These are phyloP conservation scores for Diospyros kaki DNA, from an alignment of 148 eudicot genomes.

Conservation along the genomic window DNA sequence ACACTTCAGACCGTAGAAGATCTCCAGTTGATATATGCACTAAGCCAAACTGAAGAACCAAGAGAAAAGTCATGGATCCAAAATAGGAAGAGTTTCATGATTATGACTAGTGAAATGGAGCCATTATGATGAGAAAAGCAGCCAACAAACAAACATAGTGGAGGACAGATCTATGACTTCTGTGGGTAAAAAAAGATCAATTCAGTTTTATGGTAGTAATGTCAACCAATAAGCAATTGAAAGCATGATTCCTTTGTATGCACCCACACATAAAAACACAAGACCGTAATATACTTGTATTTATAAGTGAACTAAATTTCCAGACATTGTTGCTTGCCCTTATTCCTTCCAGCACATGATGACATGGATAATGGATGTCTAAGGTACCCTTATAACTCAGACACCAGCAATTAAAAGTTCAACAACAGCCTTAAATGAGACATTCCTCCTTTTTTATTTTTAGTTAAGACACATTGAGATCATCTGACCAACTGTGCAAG, in stretches of 20 bases:
- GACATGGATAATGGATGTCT: background rate
- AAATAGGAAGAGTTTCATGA: constrained; percentile 1
- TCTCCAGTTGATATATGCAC: constrained; percentile 98
- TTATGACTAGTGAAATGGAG: background rate
- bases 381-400: background rate
- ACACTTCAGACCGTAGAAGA: constrained; percentile 81
- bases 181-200: background rate
- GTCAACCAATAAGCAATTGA: background rate
- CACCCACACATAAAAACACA: background rate
- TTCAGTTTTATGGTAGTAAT: background rate
- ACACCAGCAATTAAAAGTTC: background rate
- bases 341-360: background rate
- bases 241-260: background rate
- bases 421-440: background rate
- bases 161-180: background rate
- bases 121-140: background rate
- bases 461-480: too few relatives aligned
- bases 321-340: background rate
- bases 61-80: background rate
- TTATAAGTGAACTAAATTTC: background rate
- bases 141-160: background rate
- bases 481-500: background rate
- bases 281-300: background rate
- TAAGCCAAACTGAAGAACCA: constrained; percentile 65
- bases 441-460: background rate